Base-by-base conservation (phyloP, 1,139 yeast genomes). In the Candida labiduridarum region DNA sequence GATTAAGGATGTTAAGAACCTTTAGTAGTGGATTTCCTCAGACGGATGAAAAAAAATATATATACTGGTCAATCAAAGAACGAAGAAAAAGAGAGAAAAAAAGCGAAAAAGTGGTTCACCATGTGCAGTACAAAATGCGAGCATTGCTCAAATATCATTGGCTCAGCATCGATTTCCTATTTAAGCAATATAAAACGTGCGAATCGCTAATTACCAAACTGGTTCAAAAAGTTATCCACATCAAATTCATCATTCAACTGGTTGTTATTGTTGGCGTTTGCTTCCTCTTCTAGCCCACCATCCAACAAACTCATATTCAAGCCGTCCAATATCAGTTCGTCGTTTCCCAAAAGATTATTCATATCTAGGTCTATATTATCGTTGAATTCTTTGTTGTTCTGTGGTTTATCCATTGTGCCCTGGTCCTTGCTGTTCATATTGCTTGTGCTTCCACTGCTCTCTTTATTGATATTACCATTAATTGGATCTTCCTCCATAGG, bases 141-240 rank as follows among this genome's bases (percentile, higher is more conserved):
- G 50, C 36, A 15, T 42, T 40, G 19, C 50, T 48, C 35, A 35
- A 41, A 44, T 56, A 63, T 65, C 63, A 53, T 69, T 69, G 71
- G 74, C 71, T 53, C 58, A 58, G 5, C 25, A 33, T 63, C 43
- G 73, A 67, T 63, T 71, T 44, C 74, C 71, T 42, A 50, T 54
- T 63, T 51, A 34, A 71, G 74, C 48, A 67, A 54, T 45, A 47
- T 43, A 41, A 42, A 22, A 29, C 33, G 45, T 10, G 33, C 33
- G 42, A 39, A 18, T 22, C n/a, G 33, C 31, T 18, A 47, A 19
- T 64, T 73, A 6, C 79, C 79, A 59, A 75, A 75, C 57, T 76
- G 80, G 56, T 74, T 75, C 56, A 76, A 67, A 56, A 76, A 76
- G 55, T 68, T 74, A 52, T 76, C 81, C 41, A 76, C 80, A 55